These are phyloP conservation scores for Vachellia collinsii DNA, from an alignment of 306 rosid species.

Conservation along the genomic window DNA sequence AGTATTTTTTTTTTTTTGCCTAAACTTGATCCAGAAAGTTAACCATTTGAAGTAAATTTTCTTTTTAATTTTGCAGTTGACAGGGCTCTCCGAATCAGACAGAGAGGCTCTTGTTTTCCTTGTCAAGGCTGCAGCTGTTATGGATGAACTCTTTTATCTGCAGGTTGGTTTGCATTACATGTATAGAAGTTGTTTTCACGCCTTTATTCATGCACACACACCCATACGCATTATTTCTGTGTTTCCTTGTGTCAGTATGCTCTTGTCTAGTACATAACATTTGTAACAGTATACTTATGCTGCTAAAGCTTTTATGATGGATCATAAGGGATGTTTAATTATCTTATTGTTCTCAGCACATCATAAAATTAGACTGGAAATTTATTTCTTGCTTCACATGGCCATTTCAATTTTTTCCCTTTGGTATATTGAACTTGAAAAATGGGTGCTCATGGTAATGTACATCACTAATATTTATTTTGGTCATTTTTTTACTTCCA, in stretches of 20 bases:
- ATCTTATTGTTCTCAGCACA: constrained; percentile 17
- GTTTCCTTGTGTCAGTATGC: not conserved
- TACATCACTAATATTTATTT: constrained; percentile 35
- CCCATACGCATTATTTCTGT: constrained; percentile 14
- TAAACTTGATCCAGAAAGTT: not conserved
- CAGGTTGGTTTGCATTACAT: constrained; percentile 61
- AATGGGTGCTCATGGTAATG: constrained; percentile 20
- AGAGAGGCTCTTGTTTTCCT: constrained; percentile 67
- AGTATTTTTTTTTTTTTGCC: not conserved
- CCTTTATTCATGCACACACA: not conserved
- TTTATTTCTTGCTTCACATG: constrained; percentile 25
- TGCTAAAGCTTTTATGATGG: constrained; percentile 25
- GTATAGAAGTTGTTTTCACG: not conserved
- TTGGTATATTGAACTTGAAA: constrained; percentile 16
- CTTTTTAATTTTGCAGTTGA: constrained; percentile 58
- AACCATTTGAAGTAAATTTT: constrained; percentile 20
- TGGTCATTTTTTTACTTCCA: constrained; percentile 27
- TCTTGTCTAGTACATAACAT: constrained; percentile 23
- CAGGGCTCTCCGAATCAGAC: constrained; percentile 71
- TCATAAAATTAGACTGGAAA: constrained; percentile 32
- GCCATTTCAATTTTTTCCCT: constrained; percentile 6
- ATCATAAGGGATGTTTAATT: constrained; percentile 23
- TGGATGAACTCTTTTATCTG: constrained; percentile 77
- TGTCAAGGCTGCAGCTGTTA: constrained; percentile 76
- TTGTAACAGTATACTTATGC: constrained; percentile 19